phyloP scores from a whole-genome alignment of 75 land plant species.

The Cryptomeria japonica region DNA sequence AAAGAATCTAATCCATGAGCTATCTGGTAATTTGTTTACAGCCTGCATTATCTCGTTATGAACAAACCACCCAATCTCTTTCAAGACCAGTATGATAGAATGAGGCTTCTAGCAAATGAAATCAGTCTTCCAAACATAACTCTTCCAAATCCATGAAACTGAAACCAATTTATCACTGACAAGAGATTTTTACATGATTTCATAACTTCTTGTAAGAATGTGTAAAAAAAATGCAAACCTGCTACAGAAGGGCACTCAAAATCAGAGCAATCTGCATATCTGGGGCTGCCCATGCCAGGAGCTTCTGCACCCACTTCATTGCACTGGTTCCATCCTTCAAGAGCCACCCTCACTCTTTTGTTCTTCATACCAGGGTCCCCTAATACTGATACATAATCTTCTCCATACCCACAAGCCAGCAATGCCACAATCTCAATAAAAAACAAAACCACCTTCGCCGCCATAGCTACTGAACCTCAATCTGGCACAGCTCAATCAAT shows the following conservation, averaged over 20 bases:
- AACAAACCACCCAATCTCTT: neutral
- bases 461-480: neutral
- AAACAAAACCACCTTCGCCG: neutral
- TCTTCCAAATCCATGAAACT: neutral
- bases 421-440: neutral
- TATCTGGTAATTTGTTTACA: too few relatives aligned
- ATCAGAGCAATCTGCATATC: conserved; percentile 66
- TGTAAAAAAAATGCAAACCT: neutral
- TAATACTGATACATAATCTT: conserved; percentile 19
- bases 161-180: neutral
- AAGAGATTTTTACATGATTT: neutral
- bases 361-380: conserved; percentile 71
- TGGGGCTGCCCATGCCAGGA: conserved; percentile 49
- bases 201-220: neutral
- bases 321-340: conserved; percentile 76
- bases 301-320: conserved; percentile 46
- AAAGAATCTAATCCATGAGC: too few relatives aligned
- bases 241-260: neutral
- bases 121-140: too few relatives aligned
- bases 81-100: too few relatives aligned
- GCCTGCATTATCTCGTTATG: neutral
- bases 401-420: neutral
- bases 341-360: conserved; percentile 53
- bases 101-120: too few relatives aligned
- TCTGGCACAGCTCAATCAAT: neutral